These are phyloP conservation scores for Malassezia dermatis DNA, from an alignment of 1,284 basidiomycete genomes.

Conservation along the genomic window DNA sequence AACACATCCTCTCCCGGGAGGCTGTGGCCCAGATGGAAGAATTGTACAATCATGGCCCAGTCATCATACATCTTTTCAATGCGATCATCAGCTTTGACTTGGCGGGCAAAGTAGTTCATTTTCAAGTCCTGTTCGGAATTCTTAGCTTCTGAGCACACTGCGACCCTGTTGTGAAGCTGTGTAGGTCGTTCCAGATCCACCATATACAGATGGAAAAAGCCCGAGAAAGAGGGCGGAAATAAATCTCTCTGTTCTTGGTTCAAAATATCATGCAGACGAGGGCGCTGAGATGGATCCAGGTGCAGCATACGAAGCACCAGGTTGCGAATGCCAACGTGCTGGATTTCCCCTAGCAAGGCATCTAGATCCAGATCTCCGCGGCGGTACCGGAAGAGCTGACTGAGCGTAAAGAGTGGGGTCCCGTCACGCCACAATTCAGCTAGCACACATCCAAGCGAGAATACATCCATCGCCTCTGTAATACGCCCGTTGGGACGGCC, in stretches of 20 bases:
- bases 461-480: constrained; percentile 95
- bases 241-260: constrained; percentile 61
- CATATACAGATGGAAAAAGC: constrained; percentile 81
- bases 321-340: constrained; percentile 66
- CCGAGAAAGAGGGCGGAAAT: constrained; percentile 86
- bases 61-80: constrained; percentile 43
- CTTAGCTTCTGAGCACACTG: not conserved
- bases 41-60: constrained; percentile 29
- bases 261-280: constrained; percentile 73
- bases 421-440: constrained; percentile 95
- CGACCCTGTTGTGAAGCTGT: not conserved
- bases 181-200: constrained; percentile 57
- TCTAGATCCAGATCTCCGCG: constrained; percentile 73
- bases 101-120: not conserved
- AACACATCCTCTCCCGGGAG: not conserved
- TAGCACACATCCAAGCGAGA: constrained; percentile 87
- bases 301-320: constrained; percentile 76
- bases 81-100: constrained; percentile 37
- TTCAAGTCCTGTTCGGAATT: not conserved
- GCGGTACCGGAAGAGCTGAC: constrained; percentile 89
- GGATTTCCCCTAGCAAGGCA: constrained; percentile 62
- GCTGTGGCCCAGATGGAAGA: constrained; percentile 11
- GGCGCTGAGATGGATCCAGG: constrained; percentile 64
- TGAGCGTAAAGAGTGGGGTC: constrained; percentile 80
- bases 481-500: constrained; percentile 63